Conservation (phyloP, 106 monocot genomes). For the Acorus gramineus region DNA sequence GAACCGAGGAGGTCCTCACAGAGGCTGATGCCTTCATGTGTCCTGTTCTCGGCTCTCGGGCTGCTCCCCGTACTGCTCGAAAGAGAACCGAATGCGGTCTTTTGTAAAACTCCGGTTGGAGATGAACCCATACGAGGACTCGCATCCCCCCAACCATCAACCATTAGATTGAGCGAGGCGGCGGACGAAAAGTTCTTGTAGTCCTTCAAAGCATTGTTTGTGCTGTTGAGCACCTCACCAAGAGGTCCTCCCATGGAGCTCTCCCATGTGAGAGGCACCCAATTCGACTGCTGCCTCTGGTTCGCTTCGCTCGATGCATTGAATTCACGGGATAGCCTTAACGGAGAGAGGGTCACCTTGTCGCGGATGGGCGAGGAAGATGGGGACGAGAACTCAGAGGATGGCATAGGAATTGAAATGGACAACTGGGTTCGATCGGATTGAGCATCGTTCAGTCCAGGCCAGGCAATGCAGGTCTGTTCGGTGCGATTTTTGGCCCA, state of each 20-base stretch:
- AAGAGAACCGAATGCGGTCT: constrained; percentile 59
- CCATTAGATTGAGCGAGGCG: constrained; percentile 34
- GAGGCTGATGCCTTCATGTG: constrained; percentile 22
- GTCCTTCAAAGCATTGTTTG: not conserved
- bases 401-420: constrained; percentile 52
- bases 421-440: constrained; percentile 62
- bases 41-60: constrained; percentile 48
- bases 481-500: constrained; percentile 49
- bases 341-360: too few relatives aligned
- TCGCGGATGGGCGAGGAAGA: not conserved
- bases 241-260: too few relatives aligned
- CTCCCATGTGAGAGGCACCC: too few relatives aligned
- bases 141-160: constrained; percentile 41
- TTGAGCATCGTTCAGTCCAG: constrained; percentile 29
- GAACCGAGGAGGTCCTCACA: constrained; percentile 51
- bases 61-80: constrained; percentile 82
- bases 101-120: constrained; percentile 76
- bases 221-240: too few relatives aligned
- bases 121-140: constrained; percentile 42
- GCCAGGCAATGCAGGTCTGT: constrained; percentile 20
- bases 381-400: constrained; percentile 36
- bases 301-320: too few relatives aligned
- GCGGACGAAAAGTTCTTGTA: not conserved
- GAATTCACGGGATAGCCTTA: not conserved
- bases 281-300: too few relatives aligned